These are phyloP conservation scores for Trifolium subterraneum DNA, from an alignment of 306 rosid species.

Conservation along the genomic window DNA sequence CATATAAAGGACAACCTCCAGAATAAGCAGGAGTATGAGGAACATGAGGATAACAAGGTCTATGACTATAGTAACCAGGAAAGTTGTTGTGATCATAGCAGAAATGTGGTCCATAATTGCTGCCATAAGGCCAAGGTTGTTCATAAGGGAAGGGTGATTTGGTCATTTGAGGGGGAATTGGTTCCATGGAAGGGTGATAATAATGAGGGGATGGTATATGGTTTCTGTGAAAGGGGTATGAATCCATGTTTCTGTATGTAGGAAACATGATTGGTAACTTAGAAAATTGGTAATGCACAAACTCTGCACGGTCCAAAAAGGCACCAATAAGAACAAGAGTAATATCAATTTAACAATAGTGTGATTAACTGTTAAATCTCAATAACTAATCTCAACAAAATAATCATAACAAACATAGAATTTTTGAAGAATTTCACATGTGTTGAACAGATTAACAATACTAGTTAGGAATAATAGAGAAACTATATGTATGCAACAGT, in stretches of 20 bases:
- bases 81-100: conserved; percentile 56
- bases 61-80: conserved; percentile 41
- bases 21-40: conserved; percentile 43
- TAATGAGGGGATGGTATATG: conserved; percentile 45
- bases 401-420: no score
- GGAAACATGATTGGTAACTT: conserved; percentile 56
- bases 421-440: no score
- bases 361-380: no score
- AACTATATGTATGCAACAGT: no score
- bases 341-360: no score
- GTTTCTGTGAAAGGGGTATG: conserved; percentile 58
- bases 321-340: background rate
- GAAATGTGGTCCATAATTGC: conserved; percentile 46
- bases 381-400: no score
- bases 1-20: conserved; percentile 49
- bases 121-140: conserved; percentile 52
- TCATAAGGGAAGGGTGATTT: conserved; percentile 48
- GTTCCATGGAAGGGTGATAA: conserved; percentile 40
- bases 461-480: no score
- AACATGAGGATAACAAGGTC: conserved; percentile 48
- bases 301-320: background rate
- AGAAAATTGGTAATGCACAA: background rate
- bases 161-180: conserved; percentile 51
- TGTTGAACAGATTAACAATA: no score
- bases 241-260: conserved; percentile 52